Evolutionary conservation across 2,329 filamentous ascomycete genomes (phyloP).

Genomic region (Plenodomus lindquistii): DNA sequence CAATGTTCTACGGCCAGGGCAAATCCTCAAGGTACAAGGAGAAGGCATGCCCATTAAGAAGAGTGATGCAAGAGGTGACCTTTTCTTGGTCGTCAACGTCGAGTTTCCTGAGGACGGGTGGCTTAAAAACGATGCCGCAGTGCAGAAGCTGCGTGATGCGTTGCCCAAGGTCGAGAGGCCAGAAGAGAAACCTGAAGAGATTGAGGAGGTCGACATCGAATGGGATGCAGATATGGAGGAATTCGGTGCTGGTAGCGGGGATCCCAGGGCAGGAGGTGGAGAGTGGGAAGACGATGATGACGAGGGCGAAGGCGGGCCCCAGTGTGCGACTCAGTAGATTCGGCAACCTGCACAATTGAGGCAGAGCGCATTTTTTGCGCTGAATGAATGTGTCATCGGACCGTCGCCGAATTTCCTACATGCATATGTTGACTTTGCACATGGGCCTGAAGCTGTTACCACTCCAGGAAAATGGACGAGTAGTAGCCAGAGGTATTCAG

Average conservation of each 20-base stretch:
- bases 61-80: conserved; percentile 79
- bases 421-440: no score
- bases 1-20: conserved; percentile 78
- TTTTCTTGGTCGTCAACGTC: conserved; percentile 84
- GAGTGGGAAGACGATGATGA: conserved; percentile 75
- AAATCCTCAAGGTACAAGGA: conserved; percentile 81
- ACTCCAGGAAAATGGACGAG: no score
- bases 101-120: conserved; percentile 88
- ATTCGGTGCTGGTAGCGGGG: conserved; percentile 74
- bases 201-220: conserved; percentile 85
- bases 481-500: no score
- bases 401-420: no score
- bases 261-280: conserved; percentile 65
- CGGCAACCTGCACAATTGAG: not conserved
- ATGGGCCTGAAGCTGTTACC: no score
- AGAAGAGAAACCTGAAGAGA: conserved; percentile 68
- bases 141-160: conserved; percentile 73
- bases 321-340: conserved; percentile 72
- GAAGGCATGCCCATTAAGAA: conserved; percentile 96
- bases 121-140: conserved; percentile 69
- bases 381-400: not conserved
- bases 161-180: conserved; percentile 65
- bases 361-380: not conserved
- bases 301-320: conserved; percentile 62
- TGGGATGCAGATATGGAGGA: conserved; percentile 82